phyloP scores from a whole-genome alignment of 345 rosid genomes.

The Linum trigynum region DNA sequence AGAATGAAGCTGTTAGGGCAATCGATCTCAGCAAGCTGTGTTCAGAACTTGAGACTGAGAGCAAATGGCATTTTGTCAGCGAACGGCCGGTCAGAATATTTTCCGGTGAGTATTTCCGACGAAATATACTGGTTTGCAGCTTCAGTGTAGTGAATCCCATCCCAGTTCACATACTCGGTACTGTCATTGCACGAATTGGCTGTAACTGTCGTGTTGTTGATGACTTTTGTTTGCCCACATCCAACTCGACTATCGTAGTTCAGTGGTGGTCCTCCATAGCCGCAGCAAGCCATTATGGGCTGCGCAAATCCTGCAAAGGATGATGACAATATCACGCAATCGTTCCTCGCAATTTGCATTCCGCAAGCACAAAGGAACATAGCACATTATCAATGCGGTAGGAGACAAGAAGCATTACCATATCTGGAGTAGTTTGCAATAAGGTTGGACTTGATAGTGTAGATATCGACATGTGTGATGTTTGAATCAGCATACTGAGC shows the following conservation, averaged over 20 bases:
- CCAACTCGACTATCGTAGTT: constrained; percentile 60
- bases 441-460: constrained; percentile 60
- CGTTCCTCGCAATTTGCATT: background rate
- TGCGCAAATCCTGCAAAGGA: constrained; percentile 73
- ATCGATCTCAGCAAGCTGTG: constrained; percentile 2
- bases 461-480: constrained; percentile 70
- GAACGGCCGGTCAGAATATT: constrained; percentile 77
- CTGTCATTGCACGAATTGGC: constrained; percentile 68
- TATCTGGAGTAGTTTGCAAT: constrained; percentile 62
- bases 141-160: constrained; percentile 90
- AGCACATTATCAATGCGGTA: no score
- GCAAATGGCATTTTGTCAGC: constrained; percentile 78
- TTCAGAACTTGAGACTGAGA: constrained; percentile 59
- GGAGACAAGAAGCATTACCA: constrained; percentile 29
- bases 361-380: background rate
- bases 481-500: constrained; percentile 54
- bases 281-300: constrained; percentile 91
- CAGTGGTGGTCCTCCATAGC: constrained; percentile 71
- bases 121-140: constrained; percentile 73
- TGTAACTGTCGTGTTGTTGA: constrained; percentile 52
- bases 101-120: constrained; percentile 73
- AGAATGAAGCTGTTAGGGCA: background rate
- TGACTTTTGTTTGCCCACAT: constrained; percentile 78
- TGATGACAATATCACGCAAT: background rate
- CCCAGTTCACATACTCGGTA: constrained; percentile 85